A percentile compares a stretch with the other conserved stretches of the same genome.
These are phyloP conservation scores for Telopea speciosissima DNA, from an alignment of 177 flowering plant genomes.

Conservation along the genomic window DNA sequence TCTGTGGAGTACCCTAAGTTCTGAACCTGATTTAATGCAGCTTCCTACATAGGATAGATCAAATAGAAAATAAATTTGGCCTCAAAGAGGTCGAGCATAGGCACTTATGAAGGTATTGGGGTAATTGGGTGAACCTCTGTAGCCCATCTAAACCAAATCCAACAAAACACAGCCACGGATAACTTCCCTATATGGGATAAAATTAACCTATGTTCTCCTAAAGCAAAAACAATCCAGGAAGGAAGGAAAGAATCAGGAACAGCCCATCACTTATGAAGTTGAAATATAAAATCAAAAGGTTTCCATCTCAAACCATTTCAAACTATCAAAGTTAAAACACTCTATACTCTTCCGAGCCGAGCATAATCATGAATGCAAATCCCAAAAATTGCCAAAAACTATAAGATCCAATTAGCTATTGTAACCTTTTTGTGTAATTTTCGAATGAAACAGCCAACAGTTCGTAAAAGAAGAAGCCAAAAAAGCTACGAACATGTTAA, in stretches of 20 bases:
- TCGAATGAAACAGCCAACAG: not conserved
- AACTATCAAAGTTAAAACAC: too few relatives aligned
- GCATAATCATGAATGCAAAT: not conserved
- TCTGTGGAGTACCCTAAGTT: constrained; percentile 93
- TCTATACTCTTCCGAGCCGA: too few relatives aligned
- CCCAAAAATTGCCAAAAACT: not conserved
- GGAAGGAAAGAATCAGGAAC: not conserved
- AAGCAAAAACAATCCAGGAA: not conserved
- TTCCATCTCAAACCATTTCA: too few relatives aligned
- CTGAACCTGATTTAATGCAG: constrained; percentile 94
- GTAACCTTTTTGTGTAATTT: not conserved
- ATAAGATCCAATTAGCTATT: not conserved
- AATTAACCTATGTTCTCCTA: not conserved
- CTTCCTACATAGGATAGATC: constrained; percentile 50
- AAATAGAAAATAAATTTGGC: not conserved
- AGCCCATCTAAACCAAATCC: not conserved
- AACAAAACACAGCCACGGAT: not conserved
- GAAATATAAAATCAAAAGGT: not conserved
- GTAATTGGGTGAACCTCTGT: too few relatives aligned
- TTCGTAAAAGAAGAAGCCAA: too few relatives aligned
- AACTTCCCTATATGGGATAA: not conserved
- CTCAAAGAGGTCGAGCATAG: not conserved
- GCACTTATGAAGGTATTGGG: not conserved
- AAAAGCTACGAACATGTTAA: too few relatives aligned
- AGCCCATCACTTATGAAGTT: not conserved